Base-by-base conservation (phyloP, 2,329 filamentous ascomycete genomes). In the Amauroascus verrucosus region DNA sequence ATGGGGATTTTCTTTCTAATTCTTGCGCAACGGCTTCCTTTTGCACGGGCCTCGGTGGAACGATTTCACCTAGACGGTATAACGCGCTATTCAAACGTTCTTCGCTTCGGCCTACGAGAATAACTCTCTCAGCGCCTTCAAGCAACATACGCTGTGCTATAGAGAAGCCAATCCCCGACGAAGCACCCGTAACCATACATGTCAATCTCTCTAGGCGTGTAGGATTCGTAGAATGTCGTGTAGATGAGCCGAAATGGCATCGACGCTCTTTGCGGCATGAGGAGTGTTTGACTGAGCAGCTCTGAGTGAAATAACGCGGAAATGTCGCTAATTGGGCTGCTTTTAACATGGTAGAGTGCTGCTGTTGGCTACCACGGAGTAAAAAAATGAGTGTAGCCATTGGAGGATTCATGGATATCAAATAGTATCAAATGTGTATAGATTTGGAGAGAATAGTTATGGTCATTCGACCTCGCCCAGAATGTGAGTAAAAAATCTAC, bases 141-240 rank as follows among this genome's bases (percentile, higher is more conserved):
- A 65, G 63, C 18, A 84, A 79, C 62, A 89, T 85, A n/a, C 78
- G 74, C 35, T 72, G 67, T 8, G 85, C 84, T 52, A 89, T 84
- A 49, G 80, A 79, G 40, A 76, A 72, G 43, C 86, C 86, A 60
- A 89, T 88, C 51, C 83, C 81, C 18, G 83, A 81, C 41, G 83
- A 84, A 18, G 78, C 85, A 46, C 86, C 86, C 1, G 85, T 85
- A 49, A 89, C 74, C 63, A 86, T 72, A 49, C 69, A 71, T 53
- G 63, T 71, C 24, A 67, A 61, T 28, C 67, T 66, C 22, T 57
- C 51, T n/a, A 72, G 61, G 32, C 64, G 62, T 20, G 24, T 26
- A 6, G 22, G n/a, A 9, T 8, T 30, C 9, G 26, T 14, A 37
- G 40, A 37, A 18, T 16, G 24, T 16, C 28, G 28, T 16, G 18